phyloP scores from a whole-genome alignment of 352 stramenopile species.

The Achlya hypogyna region DNA sequence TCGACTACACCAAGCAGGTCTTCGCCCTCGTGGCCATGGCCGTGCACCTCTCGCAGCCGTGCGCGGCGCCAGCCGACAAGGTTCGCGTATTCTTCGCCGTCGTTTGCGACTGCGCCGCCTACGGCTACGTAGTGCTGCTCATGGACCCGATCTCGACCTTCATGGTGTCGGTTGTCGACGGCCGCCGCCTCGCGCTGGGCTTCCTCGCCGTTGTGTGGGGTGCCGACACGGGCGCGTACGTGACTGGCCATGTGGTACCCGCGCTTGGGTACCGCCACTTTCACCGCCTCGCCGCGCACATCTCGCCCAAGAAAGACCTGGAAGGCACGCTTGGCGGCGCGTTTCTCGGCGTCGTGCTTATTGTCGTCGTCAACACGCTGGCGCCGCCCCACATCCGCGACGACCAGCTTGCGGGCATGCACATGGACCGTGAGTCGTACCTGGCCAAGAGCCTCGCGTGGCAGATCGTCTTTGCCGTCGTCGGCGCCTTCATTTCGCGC shows the following conservation, averaged over 20 bases:
- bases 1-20: not conserved
- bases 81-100: constrained; percentile 35
- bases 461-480: constrained; percentile 59
- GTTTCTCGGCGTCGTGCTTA: constrained; percentile 74
- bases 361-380: constrained; percentile 45
- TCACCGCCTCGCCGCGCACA: constrained; percentile 69
- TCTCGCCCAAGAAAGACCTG: constrained; percentile 94
- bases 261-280: constrained; percentile 74
- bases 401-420: constrained; percentile 54
- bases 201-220: constrained; percentile 59
- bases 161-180: constrained; percentile 56
- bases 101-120: constrained; percentile 46
- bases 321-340: constrained; percentile 85
- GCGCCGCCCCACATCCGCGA: constrained; percentile 44
- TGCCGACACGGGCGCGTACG: constrained; percentile 90
- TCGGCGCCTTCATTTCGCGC: constrained; percentile 77
- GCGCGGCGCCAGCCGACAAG: not conserved
- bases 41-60: constrained; percentile 29
- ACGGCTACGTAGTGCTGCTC: constrained; percentile 36
- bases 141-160: constrained; percentile 41
- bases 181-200: constrained; percentile 29
- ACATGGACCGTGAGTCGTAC: constrained; percentile 27
- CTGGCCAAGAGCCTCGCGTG: not conserved
- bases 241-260: constrained; percentile 82
- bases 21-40: constrained; percentile 41